Base-by-base conservation (phyloP, 345 rosid genomes). In the Hevea brasiliensis region DNA sequence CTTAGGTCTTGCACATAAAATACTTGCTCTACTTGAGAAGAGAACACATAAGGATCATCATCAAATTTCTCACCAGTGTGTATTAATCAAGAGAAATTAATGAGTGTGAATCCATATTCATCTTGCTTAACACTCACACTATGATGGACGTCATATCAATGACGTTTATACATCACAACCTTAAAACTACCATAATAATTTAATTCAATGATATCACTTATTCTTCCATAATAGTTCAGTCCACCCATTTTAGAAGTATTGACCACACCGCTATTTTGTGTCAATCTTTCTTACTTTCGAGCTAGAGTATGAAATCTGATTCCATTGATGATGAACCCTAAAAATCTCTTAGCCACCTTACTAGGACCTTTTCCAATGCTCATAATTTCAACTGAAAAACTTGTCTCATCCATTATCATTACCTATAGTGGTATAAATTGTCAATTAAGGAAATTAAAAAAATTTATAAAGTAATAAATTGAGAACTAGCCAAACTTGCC, bases 111-210 rank as follows among this genome's bases (percentile, higher is more conserved):
- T 0, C 61, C 50, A 50, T 50, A 41, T 17, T 32, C 60, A 62
- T 72, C 69, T 17, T 18, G n/a, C 17, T 60, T 58, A 0, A 58
- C 6, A 8, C 68, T 67, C 14, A 64, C 21, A 6, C 2, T 14
- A 32, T 26, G 27, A 15, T 21, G 24, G 1, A 60, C 72, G 44
- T 74, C n/a, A n/a, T n/a, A 51, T 67, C 72, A 74, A 29, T 75
- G 41, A 60, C 65, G 29, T 32, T 61, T 61, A 4, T 29, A 29
- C 13, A 32, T 4, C 2, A 66, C 35, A 20, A 56, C 61, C 21
- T 56, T 66, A n/a, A 69, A 61, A 61, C 42, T 32, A 61, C 37
- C 65, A 29, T 11, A 27, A 18, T 67, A 59, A 1, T 61, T 57
- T 5, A 68, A 21, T 60, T 75, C 73, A 17, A 60, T 20, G 15